Base-by-base conservation (phyloP, 164 flowering plant species). In the Tetracentron sinense region DNA sequence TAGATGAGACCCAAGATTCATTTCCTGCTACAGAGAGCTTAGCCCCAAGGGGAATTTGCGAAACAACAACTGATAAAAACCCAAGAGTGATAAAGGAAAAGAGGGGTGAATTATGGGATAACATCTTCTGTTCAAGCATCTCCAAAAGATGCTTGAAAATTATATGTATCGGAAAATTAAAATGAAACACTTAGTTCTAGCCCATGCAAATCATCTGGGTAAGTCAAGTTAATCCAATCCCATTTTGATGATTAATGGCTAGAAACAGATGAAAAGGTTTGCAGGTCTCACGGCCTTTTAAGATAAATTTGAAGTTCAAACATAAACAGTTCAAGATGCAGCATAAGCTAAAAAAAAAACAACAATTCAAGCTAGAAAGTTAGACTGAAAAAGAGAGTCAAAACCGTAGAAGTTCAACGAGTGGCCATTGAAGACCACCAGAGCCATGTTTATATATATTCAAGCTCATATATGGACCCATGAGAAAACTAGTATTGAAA, bases 1-100 rank as follows among this genome's bases (percentile, higher is more conserved):
- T 79, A 21, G 90, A 65, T 31, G 92, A 86, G 50, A 79, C 74
- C 96, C 96, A 89, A 4, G 17, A 69, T 25, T 77, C 62, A 15
- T 70, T 82, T 17, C 73, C 85, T 15, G n/a, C 70, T 7, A 75
- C 81, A 31, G 77, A 63, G 48, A 88, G 70, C 60, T 67, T 79
- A 31, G 90, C 82, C 47, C 81, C 94, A 58, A 85, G 54, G 0
- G 75, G 76, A 71, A 85, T 81, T 58, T 80, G 65, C 2, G 87
- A 73, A 55, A 38, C 38, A 10, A 42, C 83, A 61, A 60, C 61
- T 22, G 73, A 62, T 52, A 69, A 60, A 30, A 64, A 76, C 58
- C 70, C 70, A 50, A 78, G 15, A 38, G 17, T 60, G 58, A 74
- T 6, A 65, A 46, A 69, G 20, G 74, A 59, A 31, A 59, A 26